Base-by-base conservation (phyloP, 2,329 filamentous ascomycete species). In the Hypomyces perniciosus region DNA sequence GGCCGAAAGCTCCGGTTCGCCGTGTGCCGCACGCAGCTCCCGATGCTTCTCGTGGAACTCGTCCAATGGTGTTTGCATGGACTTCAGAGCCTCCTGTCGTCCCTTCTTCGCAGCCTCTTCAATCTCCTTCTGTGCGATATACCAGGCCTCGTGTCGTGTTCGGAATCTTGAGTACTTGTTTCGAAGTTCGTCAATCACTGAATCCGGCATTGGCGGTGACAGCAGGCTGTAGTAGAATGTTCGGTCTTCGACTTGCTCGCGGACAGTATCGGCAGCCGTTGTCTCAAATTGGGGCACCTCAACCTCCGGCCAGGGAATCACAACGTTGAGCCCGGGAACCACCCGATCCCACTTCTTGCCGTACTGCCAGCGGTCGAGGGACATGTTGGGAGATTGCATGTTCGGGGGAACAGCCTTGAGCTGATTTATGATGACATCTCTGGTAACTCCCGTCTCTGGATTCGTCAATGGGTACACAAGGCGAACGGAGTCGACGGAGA, bases 111-210 rank as follows among this genome's bases (percentile, higher is more conserved):
- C 70, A 29, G 62, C 64, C 40, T 80, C 84, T 65, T 85, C 78
- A 53, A 74, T 70, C 66, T 81, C 74, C 74, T 84, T 85, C 69
- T 75, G 71, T 57, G 74, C 74, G 47, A 91, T 68, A 65, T 86
- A 95, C 66, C 85, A 86, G 42, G 79, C 72, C 56, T 90, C 86
- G 71, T 95, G 89, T 44, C 88, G 78, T 48, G 84, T 90, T 62
- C 90, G 79, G 81, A 91, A 93, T 61, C 79, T 82, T 59, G 85
- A 88, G 77, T 85, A 95, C 65, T 84, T 86, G 74, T 87, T 86
- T 64, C 90, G 80, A 64, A 97, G 76, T 75, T 97, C 92, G 66
- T 96, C 84, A 57, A 95, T 78, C 35, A 96, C 79, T n/a, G 70
- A 72, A 30, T 76, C 70, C 5, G 92, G 90, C 78, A 96, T 89